Evolutionary conservation across 495 filamentous ascomycete species (phyloP), one percentile per base, ranked within the genome.

Genomic region (Neurospora sp.): DNA sequence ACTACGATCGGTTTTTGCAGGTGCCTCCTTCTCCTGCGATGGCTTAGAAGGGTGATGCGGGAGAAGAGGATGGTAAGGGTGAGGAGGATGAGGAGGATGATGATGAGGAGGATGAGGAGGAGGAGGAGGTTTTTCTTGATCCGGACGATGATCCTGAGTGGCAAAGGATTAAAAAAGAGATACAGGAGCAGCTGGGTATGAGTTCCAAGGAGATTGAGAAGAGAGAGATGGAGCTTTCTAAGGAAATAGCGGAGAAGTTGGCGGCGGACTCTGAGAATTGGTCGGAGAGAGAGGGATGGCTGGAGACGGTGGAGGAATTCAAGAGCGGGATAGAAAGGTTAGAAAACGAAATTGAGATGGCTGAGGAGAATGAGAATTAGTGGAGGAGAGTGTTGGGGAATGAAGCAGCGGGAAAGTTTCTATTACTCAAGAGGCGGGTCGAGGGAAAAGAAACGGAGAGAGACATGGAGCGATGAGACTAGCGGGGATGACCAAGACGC

Each of bases 1-100:
- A 91, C 73, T 92, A 90, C 77, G 82, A 81, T 35, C 80, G 84
- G 39, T 86, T 89, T 68, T 78, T 89, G 80, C 75, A 82, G 41
- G 81, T 83, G 12, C 83, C 83, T 16, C 16, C 45, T 31, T 35
- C 42, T 65, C 53, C 53, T 65, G 27, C 14, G 53, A 65, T 65
- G 53, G 14, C 27, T 18, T 65, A 65, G 53, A 6, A 2, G 22
- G 53, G 14, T 65, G 14, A 37, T 2, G 12, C 53, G 53, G 47
- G 22, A 59, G 40, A 42, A 16, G 14, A 16, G 40, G 12, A 42
- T 18, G 40, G 0, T 14, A 16, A 12, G 40, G 16, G 16, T 18
- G 41, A 14, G 5, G 41, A 18, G 16, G 14, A 44, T 16, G 41
- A 44, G 6, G 1, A 18, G 12, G 40, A 16, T 35, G 35, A 53